phyloP scores from a whole-genome alignment of 2,329 filamentous ascomycete genomes.

The Clarireedia sp. region DNA sequence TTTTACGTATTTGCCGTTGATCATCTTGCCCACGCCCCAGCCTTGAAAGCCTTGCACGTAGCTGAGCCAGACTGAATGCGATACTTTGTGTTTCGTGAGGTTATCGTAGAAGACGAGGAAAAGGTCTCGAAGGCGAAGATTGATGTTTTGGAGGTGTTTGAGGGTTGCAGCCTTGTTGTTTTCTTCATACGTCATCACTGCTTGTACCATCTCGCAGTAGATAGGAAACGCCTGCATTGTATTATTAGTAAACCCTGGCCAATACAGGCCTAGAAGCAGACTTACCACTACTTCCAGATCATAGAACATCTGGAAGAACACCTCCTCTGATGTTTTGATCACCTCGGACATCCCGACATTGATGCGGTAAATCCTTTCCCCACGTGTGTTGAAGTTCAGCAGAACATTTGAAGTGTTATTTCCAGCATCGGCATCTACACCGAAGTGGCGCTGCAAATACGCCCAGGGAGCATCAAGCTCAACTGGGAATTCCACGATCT shows the following conservation, averaged over 20 bases:
- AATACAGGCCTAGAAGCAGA: too few relatives aligned
- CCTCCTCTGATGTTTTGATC: slow-evolving; percentile 4
- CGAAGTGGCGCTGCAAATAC: slow-evolving; percentile 6
- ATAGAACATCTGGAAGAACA: slow-evolving; percentile 8
- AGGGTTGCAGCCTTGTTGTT: neutral
- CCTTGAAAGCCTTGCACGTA: slow-evolving; percentile 6
- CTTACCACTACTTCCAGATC: slow-evolving; percentile 7
- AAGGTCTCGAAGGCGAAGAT: neutral
- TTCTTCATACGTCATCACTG: neutral
- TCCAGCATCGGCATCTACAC: neutral
- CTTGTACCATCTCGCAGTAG: slow-evolving; percentile 1
- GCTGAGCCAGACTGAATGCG: neutral
- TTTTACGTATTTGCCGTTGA: neutral
- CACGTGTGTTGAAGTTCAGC: neutral
- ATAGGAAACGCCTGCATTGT: slow-evolving; percentile 3
- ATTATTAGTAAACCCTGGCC: neutral
- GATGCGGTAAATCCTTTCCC: slow-evolving; percentile 2
- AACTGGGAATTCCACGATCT: neutral
- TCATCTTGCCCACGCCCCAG: neutral
- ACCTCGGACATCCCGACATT: slow-evolving; percentile 2
- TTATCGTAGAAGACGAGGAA: slow-evolving; percentile 7
- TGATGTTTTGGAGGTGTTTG: neutral
- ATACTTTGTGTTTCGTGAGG: neutral
- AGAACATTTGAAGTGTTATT: slow-evolving; percentile 3
- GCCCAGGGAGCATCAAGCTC: slow-evolving; percentile 3